These are phyloP conservation scores for Mucor sp. DNA, from an alignment of 371 early-diverging fungal genomes.

Conservation along the genomic window DNA sequence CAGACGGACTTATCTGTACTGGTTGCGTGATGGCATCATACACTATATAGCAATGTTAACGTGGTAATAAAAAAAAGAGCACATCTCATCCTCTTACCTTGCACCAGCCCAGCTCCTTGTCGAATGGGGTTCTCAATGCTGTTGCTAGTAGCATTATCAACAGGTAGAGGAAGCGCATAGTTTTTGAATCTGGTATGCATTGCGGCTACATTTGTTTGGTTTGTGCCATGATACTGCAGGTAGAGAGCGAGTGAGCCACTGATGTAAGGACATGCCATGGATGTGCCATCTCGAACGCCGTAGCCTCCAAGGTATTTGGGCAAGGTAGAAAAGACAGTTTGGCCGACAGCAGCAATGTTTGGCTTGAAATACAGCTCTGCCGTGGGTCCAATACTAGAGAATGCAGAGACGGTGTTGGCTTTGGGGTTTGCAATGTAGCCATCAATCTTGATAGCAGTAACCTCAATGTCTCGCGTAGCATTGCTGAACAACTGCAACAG, in stretches of 20 bases:
- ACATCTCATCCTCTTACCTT: slow-evolving; percentile 21
- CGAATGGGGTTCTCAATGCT: slow-evolving; percentile 29
- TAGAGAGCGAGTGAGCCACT: slow-evolving; percentile 69
- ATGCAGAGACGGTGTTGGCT: slow-evolving; percentile 36
- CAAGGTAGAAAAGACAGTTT: slow-evolving; percentile 67
- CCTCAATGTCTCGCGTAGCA: background rate
- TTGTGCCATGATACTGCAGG: slow-evolving; percentile 28
- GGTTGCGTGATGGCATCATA: slow-evolving; percentile 54
- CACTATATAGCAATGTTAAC: slow-evolving; percentile 11
- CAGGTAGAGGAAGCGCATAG: slow-evolving; percentile 28
- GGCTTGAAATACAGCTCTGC: slow-evolving; percentile 39
- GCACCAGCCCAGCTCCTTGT: slow-evolving; percentile 75
- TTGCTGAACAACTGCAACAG: background rate
- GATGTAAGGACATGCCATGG: slow-evolving; percentile 71
- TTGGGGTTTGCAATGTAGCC: slow-evolving; percentile 3
- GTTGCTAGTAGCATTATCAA: background rate
- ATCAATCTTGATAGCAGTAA: background rate
- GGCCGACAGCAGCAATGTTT: slow-evolving; percentile 64
- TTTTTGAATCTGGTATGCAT: slow-evolving; percentile 46
- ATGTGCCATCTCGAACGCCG: slow-evolving; percentile 60
- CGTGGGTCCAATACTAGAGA: slow-evolving; percentile 44
- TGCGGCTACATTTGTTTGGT: slow-evolving; percentile 6
- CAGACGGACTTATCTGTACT: slow-evolving; percentile 56
- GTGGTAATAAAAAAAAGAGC: background rate
- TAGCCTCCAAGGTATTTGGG: slow-evolving; percentile 40